These are phyloP conservation scores for Ambrosiella cleistominuta DNA, from an alignment of 2,329 filamentous ascomycete species.

Conservation along the genomic window DNA sequence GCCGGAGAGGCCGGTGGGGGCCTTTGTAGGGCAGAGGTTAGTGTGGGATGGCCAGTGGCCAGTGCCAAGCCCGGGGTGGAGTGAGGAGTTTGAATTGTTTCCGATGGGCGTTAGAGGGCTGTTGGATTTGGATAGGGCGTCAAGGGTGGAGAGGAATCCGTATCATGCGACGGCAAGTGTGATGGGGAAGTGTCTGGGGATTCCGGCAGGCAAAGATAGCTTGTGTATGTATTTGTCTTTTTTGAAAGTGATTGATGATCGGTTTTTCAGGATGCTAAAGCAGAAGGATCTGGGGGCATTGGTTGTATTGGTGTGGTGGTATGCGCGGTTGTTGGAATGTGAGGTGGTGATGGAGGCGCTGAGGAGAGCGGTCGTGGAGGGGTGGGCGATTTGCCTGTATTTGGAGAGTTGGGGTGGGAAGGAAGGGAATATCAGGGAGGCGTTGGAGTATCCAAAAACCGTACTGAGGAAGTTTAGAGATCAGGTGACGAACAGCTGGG, in stretches of 20 bases:
- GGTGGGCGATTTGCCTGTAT: slow-evolving; percentile 30
- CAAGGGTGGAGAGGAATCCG: slow-evolving; percentile 17
- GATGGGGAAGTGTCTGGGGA: slow-evolving; percentile 22
- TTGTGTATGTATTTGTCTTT: slow-evolving; percentile 30
- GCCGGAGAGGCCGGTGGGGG: not conserved
- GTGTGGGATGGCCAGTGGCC: not conserved
- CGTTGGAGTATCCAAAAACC: slow-evolving; percentile 10
- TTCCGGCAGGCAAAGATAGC: slow-evolving; percentile 22
- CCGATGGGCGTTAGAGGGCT: slow-evolving; percentile 19
- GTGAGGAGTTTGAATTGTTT: slow-evolving; percentile 15
- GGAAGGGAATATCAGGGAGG: slow-evolving; percentile 5
- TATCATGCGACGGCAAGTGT: slow-evolving; percentile 21
- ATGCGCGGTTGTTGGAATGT: slow-evolving; percentile 27
- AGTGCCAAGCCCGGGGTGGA: not conserved
- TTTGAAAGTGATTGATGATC: slow-evolving; percentile 25
- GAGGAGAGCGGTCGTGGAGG: slow-evolving; percentile 28
- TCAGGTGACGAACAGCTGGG: not conserved
- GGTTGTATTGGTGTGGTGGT: slow-evolving; percentile 40
- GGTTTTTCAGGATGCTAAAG: slow-evolving; percentile 28
- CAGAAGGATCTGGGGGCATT: slow-evolving; percentile 35
- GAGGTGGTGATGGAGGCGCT: slow-evolving; percentile 29
- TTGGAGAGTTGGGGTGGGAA: slow-evolving; percentile 15
- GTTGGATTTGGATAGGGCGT: slow-evolving; percentile 16
- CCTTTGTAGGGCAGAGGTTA: not conserved
- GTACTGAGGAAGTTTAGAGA: not conserved